These are phyloP conservation scores for Rhinocladiella mackenziei DNA, from an alignment of 2,329 filamentous ascomycete species.

Conservation along the genomic window DNA sequence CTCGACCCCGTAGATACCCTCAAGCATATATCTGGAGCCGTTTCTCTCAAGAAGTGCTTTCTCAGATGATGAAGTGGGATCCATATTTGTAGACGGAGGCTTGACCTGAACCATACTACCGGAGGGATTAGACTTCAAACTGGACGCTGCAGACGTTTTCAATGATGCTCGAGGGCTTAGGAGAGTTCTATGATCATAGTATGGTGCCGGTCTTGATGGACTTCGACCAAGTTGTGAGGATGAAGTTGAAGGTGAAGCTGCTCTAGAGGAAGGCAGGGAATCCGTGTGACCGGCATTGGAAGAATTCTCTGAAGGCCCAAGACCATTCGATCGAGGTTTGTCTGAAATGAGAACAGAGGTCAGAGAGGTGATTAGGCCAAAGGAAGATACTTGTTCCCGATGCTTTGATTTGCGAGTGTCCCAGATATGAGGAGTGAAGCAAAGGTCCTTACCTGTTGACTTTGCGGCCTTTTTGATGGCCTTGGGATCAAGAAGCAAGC, in stretches of 20 bases:
- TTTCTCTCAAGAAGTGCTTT: conserved; percentile 5
- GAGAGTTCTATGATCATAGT: conserved; percentile 6
- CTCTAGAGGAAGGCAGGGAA: not conserved
- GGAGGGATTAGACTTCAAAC: not conserved
- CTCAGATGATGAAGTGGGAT: not conserved
- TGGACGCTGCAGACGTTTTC: not conserved
- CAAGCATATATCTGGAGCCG: conserved; percentile 54
- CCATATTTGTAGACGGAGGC: not conserved
- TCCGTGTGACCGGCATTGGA: not conserved
- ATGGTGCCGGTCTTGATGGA: not conserved
- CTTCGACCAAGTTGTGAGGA: not conserved
- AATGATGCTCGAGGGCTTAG: conserved; percentile 4
- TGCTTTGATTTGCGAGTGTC: too few species aligned
- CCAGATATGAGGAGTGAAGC: too few species aligned
- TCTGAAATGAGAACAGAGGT: not conserved
- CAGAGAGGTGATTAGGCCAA: too few species aligned
- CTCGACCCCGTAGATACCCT: conserved; percentile 71
- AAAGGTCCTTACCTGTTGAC: conserved; percentile 13
- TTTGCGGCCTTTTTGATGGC: conserved; percentile 36
- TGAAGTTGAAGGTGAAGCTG: not conserved
- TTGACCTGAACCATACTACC: not conserved
- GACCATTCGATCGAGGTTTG: not conserved
- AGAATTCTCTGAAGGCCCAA: not conserved
- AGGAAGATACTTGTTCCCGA: too few species aligned
- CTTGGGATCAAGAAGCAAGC: conserved; percentile 44